Base-by-base conservation (phyloP, 306 rosid genomes). In the Lablab purpureus region DNA sequence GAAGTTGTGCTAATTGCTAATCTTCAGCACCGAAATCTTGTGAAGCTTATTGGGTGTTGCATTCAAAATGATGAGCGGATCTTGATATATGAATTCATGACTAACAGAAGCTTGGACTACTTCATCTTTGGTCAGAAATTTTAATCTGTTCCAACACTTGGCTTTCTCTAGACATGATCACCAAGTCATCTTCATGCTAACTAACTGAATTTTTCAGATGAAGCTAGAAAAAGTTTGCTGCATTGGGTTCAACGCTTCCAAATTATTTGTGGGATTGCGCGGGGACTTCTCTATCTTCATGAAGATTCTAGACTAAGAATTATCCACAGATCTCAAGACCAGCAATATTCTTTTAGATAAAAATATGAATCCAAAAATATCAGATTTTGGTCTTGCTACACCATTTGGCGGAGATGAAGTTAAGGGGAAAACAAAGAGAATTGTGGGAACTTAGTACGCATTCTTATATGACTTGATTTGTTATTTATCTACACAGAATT, bases 331-430 rank as follows among this genome's bases (percentile, higher is more conserved):
- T 34, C 40, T 34, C 43, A 37, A 37, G 43, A 37, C 43, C 43
- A 37, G 43, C 43, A 37, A 37, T 37, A 37, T 37, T 37, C 43
- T 37, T 2, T 11, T 9, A 8, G 43, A 37, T 9, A 11, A 79
- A 25, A 88, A 87, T 1, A 80, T 87, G 90, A 83, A 83, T 55
- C 87, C 92, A 3, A 90, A 90, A 77, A 90, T 90, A 66, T 88
- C 89, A 46, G 94, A 90, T 75, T 90, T 88, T n/a, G 94, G 91
- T 4, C 51, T 87, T 52, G 92, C 92, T 19, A 83, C 83, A 79
- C 70, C 82, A 7, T 78, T 84, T 50, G 83, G 85, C 54, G 92
- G 85, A 45, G 85, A 84, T 56, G 85, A 85, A 18, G 79, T 73
- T 0, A 80, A 87, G 52, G 90, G 52, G 14, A 82, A 81, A 56